Conservation (phyloP, 352 stramenopile species). For the Elongisporangium undulatum region DNA sequence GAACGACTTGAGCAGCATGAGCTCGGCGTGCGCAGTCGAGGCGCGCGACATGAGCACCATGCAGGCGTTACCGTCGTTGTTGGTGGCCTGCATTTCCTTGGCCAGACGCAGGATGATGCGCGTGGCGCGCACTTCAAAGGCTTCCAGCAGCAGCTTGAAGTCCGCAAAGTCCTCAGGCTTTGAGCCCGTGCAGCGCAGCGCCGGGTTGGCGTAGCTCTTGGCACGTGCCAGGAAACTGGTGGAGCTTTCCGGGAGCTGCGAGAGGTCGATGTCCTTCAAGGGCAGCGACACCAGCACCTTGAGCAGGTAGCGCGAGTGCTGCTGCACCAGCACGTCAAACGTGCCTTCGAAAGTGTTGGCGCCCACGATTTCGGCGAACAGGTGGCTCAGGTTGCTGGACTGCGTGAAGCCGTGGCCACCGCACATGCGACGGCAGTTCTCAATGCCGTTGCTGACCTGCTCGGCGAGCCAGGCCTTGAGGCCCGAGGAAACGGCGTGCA, state of each 20-base stretch:
- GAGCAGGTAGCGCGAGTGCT: conserved; percentile 54
- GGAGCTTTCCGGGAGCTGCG: conserved; percentile 1
- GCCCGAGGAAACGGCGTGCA: conserved; percentile 34
- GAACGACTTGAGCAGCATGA: conserved; percentile 38
- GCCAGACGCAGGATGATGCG: conserved; percentile 23
- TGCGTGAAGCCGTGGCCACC: conserved; percentile 13
- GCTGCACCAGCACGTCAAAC: conserved; percentile 65
- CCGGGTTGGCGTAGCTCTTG: conserved; percentile 22
- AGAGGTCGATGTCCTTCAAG: conserved; percentile 2
- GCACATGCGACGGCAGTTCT: conserved; percentile 21
- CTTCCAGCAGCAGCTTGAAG: conserved; percentile 29
- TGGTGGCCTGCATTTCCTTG: conserved; percentile 32
- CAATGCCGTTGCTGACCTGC: conserved; percentile 29
- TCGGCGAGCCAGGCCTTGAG: conserved; percentile 38
- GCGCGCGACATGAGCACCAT: conserved; percentile 51
- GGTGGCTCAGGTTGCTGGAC: conserved; percentile 9
- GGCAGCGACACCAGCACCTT: conserved; percentile 27
- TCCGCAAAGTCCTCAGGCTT: conserved; percentile 27
- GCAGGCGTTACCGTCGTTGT: conserved; percentile 42
- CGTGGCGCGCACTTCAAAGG: conserved; percentile 30
- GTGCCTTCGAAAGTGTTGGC: conserved; percentile 64
- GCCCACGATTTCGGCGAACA: conserved; percentile 30
- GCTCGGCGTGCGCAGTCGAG: conserved; percentile 41
- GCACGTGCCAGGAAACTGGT: conserved; percentile 28
- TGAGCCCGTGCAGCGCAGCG: conserved; percentile 30